Evolutionary conservation across 495 filamentous ascomycete species (phyloP).

Genomic region (Pyrenopolyporus hunteri): DNA sequence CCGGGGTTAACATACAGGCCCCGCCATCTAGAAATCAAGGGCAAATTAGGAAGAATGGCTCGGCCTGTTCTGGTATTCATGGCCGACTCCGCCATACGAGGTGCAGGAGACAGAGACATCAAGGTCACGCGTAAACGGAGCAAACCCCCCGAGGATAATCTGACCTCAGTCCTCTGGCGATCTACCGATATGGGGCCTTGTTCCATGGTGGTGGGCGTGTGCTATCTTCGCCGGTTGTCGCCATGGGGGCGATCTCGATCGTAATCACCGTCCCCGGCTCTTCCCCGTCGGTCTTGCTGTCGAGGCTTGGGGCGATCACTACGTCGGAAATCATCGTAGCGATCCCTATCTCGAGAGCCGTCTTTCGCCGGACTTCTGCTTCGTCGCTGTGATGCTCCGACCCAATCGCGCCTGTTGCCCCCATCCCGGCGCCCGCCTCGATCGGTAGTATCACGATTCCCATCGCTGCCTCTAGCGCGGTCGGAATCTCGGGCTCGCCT

Average conservation of each 20-base stretch:
- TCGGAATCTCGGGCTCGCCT: constrained; percentile 26
- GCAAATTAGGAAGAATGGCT: neutral
- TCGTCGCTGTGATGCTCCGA: constrained; percentile 35
- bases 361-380: constrained; percentile 50
- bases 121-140: neutral
- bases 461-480: constrained; percentile 6
- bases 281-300: constrained; percentile 28
- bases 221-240: constrained; percentile 33
- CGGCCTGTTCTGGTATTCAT: neutral
- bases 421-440: constrained; percentile 14
- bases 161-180: too few relatives aligned
- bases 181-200: too few relatives aligned
- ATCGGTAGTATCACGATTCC: constrained; percentile 25
- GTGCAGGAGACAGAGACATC: neutral
- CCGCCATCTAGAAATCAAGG: neutral
- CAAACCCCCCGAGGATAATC: too few relatives aligned
- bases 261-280: constrained; percentile 35
- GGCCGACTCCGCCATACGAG: neutral
- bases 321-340: constrained; percentile 18
- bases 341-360: constrained; percentile 16
- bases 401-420: constrained; percentile 7
- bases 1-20: neutral
- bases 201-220: neutral
- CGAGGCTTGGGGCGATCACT: constrained; percentile 19
- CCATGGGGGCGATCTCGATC: constrained; percentile 30